Conservation (phyloP, 345 rosid genomes). For the Camelina laxa region DNA sequence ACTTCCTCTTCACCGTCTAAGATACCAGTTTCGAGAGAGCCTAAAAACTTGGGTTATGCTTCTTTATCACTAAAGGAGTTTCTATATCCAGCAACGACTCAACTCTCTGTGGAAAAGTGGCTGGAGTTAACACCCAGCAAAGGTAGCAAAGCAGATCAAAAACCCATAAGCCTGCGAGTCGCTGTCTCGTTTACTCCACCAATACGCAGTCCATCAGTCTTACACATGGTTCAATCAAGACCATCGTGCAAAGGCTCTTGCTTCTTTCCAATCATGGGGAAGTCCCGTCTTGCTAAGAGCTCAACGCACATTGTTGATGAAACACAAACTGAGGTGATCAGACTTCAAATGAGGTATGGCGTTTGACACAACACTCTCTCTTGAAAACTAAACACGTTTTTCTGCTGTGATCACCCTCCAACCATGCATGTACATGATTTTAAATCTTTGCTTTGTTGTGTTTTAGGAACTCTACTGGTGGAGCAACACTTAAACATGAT, state of each 20-base stretch:
- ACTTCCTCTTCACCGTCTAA: constrained; percentile 60
- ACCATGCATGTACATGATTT: constrained; percentile 5
- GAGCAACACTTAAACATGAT: constrained; percentile 42
- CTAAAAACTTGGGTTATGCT: constrained; percentile 65
- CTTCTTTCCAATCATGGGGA: constrained; percentile 58
- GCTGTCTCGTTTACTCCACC: constrained; percentile 81
- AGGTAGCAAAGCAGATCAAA: constrained; percentile 44
- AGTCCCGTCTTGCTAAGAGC: constrained; percentile 51
- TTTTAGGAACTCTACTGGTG: constrained; percentile 54
- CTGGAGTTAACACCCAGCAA: constrained; percentile 62
- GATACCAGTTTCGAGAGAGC: constrained; percentile 37
- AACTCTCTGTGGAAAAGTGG: constrained; percentile 81
- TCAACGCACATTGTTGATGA: constrained; percentile 57
- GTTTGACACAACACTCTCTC: background rate
- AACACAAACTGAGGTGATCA: constrained; percentile 63
- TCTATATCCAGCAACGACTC: constrained; percentile 59
- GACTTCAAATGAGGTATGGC: constrained; percentile 81
- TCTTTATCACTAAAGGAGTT: constrained; percentile 67
- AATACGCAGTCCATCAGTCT: constrained; percentile 51
- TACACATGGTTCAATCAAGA: constrained; percentile 58
- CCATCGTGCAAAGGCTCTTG: constrained; percentile 56
- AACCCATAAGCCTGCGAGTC: constrained; percentile 65
- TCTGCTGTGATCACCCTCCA: background rate
- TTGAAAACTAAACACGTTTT: background rate
- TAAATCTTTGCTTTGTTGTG: constrained; percentile 18